phyloP scores from a whole-genome alignment of 768 basidiomycete species.

The Gloeostereum incarnatum region DNA sequence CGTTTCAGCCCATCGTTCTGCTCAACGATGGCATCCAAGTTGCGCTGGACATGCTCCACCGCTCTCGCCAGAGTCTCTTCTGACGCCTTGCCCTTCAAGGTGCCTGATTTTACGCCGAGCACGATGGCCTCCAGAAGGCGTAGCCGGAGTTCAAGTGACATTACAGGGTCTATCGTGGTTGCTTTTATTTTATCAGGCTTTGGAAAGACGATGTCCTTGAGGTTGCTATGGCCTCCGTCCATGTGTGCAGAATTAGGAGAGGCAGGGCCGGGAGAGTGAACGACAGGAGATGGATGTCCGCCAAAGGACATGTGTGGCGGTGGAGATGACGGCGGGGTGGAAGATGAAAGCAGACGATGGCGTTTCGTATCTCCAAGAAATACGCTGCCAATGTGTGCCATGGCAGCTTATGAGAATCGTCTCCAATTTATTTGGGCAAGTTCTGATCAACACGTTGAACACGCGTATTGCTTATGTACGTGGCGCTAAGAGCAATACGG shows the following conservation, averaged over 20 bases:
- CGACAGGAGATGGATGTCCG: constrained; percentile 23
- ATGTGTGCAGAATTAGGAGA: constrained; percentile 11
- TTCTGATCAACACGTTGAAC: too few relatives aligned
- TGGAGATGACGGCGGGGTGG: constrained; percentile 22
- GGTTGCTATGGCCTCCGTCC: constrained; percentile 2
- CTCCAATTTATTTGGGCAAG: too few relatives aligned
- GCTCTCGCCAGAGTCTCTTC: constrained; percentile 50
- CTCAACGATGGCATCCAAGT: constrained; percentile 48
- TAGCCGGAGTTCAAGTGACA: constrained; percentile 68
- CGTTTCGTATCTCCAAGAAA: constrained; percentile 75
- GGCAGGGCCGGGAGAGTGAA: constrained; percentile 14
- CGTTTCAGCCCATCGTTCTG: constrained; percentile 62
- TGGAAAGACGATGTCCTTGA: constrained; percentile 3
- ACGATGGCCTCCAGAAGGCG: constrained; percentile 77
- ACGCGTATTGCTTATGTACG: too few relatives aligned
- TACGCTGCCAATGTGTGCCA: constrained; percentile 64
- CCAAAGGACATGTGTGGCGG: constrained; percentile 30
- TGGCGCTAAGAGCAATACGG: too few relatives aligned
- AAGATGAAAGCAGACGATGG: constrained; percentile 47
- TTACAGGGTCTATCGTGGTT: constrained; percentile 45
- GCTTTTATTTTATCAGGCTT: constrained; percentile 5
- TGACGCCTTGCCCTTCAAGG: constrained; percentile 25
- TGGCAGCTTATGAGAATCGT: constrained; percentile 15
- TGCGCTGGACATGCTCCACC: constrained; percentile 51
- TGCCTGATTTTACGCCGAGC: constrained; percentile 48